These are phyloP conservation scores for Prunus yedoensis DNA, from an alignment of 331 rosid genomes.

Conservation along the genomic window DNA sequence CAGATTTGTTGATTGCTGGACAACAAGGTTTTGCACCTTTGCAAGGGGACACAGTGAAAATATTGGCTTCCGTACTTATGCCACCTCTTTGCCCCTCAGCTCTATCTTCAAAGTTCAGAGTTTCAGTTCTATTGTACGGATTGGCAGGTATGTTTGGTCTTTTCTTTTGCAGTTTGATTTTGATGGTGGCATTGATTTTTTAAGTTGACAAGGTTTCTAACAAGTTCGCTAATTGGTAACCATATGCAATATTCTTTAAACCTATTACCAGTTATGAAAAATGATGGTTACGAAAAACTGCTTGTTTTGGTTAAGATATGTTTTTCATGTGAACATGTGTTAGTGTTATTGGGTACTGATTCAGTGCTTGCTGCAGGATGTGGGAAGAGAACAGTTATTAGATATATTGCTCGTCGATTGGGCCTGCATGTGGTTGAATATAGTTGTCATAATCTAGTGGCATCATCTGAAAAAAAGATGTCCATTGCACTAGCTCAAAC, in stretches of 20 bases:
- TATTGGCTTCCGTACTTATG: conserved; percentile 75
- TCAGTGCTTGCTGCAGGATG: conserved; percentile 58
- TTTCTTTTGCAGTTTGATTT: conserved; percentile 17
- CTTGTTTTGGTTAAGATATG: conserved; percentile 33
- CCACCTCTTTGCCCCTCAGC: conserved; percentile 82
- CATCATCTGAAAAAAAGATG: conserved; percentile 54
- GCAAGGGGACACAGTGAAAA: conserved; percentile 69
- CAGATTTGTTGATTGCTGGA: conserved; percentile 65
- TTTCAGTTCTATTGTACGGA: conserved; percentile 82
- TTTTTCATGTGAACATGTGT: conserved; percentile 12
- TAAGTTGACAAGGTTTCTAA: background rate
- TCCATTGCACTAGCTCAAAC: conserved; percentile 79
- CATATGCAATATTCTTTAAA: conserved; percentile 22
- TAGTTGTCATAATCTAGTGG: conserved; percentile 71
- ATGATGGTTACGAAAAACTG: conserved; percentile 28
- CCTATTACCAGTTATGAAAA: conserved; percentile 5
- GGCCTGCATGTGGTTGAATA: conserved; percentile 95
- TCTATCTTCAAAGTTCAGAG: conserved; percentile 80
- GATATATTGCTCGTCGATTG: conserved; percentile 76
- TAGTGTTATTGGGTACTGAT: conserved; percentile 13
- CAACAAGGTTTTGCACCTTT: conserved; percentile 63
- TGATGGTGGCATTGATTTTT: background rate
- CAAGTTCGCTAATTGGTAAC: conserved; percentile 10
- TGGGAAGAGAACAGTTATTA: conserved; percentile 86
- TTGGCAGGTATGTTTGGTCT: conserved; percentile 59